phyloP scores from a whole-genome alignment of 2,329 filamentous ascomycete species.

The Zopfia rhizophila region DNA sequence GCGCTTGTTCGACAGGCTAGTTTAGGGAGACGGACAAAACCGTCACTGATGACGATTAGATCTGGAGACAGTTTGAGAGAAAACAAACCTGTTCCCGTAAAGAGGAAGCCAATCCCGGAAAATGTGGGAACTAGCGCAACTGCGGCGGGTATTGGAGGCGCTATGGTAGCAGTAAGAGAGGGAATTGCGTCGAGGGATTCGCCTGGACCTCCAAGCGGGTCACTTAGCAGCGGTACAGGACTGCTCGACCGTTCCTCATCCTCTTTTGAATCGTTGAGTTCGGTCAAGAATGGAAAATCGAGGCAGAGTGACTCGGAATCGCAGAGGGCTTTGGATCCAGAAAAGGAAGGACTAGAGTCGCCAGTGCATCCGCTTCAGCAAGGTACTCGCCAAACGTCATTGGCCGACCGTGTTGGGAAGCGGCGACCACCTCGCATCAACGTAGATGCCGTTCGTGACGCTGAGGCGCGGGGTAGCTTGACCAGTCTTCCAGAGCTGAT shows the following conservation, averaged over 20 bases:
- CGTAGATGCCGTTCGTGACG: constrained; percentile 81
- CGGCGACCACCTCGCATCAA: constrained; percentile 77
- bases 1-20: constrained; percentile 57
- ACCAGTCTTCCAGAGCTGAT: constrained; percentile 95
- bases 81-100: constrained; percentile 29
- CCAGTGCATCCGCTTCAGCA: constrained; percentile 46
- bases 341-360: constrained; percentile 44
- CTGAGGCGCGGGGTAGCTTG: constrained; percentile 85
- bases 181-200: constrained; percentile 26
- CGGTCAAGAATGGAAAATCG: constrained; percentile 30
- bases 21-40: constrained; percentile 58
- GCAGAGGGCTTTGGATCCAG: constrained; percentile 38
- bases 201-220: constrained; percentile 31
- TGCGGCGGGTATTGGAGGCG: constrained; percentile 36
- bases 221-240: constrained; percentile 46
- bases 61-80: constrained; percentile 51
- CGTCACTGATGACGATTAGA: constrained; percentile 60
- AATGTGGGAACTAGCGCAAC: constrained; percentile 20
- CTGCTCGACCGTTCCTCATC: constrained; percentile 47
- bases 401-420: constrained; percentile 55
- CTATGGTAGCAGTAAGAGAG: constrained; percentile 38
- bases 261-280: constrained; percentile 47
- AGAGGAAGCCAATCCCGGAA: constrained; percentile 28
- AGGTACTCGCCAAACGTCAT: constrained; percentile 37
- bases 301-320: constrained; percentile 33